Base-by-base conservation (phyloP, 2,329 filamentous ascomycete genomes). In the Ceratocystis colombiana region DNA sequence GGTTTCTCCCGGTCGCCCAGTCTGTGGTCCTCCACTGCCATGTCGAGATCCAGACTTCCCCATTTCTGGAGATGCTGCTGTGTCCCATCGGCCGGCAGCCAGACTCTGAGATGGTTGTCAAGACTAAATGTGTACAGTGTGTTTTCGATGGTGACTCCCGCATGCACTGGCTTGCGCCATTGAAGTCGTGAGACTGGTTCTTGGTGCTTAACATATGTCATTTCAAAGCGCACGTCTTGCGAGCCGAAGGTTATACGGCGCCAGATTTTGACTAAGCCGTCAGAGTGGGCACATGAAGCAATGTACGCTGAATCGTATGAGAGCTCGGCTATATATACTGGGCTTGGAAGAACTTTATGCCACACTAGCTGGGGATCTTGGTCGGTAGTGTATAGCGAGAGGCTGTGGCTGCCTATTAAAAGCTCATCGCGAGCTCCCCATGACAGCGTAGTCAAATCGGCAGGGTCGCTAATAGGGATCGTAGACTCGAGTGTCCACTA, bases 221-320 rank as follows among this genome's bases (percentile, higher is more conserved):
- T 87, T 71, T 97, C 93, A 75, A 97, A 97, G 66, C 88, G 83
- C 48, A 90, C 88, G 70, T 95, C 88, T 67, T 90, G 87, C 0
- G 85, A 82, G 15, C 90, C 90, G 73, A 93, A 96, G 7, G 88
- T 88, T 28, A 96, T 78, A 64, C 93, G 84, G 69, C 91, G 85
- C 94, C 95, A 99, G 71, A 97, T 83, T 76, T 99, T 97, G 70
- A 96, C 86, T 22, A 97, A 78, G 64, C 87, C 82, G 74, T 97
- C 94, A 73, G 89, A 84, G 62, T 81, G 79, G 53, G 90, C 88
- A 12, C 88, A 83, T 1, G 89, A 92, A 20, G 91, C 93, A 64
- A 97, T 90, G 68, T 96, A 85, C 22, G 87, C 86, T 12, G 90
- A 92, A 74, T 96, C 93, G 69, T 90, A 90, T 1, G 93, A 96